Conservation (phyloP, 495 filamentous ascomycete genomes). For the Aspergillus steynii region DNA sequence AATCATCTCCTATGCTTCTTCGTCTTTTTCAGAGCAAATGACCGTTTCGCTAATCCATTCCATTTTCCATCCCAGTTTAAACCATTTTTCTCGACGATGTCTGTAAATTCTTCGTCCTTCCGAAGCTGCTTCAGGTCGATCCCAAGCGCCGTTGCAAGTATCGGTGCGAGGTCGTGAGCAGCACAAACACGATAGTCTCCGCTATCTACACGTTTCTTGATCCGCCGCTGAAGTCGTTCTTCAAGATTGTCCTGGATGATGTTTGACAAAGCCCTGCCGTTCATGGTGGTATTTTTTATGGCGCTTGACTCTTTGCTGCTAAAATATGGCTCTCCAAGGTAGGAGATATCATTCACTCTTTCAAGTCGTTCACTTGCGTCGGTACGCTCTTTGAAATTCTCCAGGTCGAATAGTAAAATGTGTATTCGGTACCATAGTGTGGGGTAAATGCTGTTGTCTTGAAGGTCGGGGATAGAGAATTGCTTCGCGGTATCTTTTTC, state of each 20-base stretch:
- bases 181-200: constrained; percentile 28
- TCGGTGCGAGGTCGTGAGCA: constrained; percentile 27
- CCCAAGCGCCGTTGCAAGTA: constrained; percentile 20
- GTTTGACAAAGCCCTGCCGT: not conserved
- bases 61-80: constrained; percentile 12
- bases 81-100: constrained; percentile 17
- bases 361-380: constrained; percentile 7
- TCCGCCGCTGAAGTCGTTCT: constrained; percentile 15
- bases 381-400: constrained; percentile 1
- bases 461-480: not conserved
- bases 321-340: constrained; percentile 12
- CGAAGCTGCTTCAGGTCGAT: constrained; percentile 26
- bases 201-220: constrained; percentile 23
- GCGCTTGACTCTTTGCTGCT: not conserved
- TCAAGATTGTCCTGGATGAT: constrained; percentile 15
- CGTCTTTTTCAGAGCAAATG: constrained; percentile 8
- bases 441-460: not conserved
- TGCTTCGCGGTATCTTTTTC: too few species aligned
- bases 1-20: not conserved
- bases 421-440: constrained; percentile 13
- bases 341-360: constrained; percentile 4
- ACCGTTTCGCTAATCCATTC: constrained; percentile 5
- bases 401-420: constrained; percentile 11
- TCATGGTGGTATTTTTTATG: constrained; percentile 3
- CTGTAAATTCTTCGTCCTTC: constrained; percentile 19